A percentile compares a stretch with the other conserved stretches of the same genome.
phyloP scores from a whole-genome alignment of 345 rosid species.

The Hibiscus trionum region DNA sequence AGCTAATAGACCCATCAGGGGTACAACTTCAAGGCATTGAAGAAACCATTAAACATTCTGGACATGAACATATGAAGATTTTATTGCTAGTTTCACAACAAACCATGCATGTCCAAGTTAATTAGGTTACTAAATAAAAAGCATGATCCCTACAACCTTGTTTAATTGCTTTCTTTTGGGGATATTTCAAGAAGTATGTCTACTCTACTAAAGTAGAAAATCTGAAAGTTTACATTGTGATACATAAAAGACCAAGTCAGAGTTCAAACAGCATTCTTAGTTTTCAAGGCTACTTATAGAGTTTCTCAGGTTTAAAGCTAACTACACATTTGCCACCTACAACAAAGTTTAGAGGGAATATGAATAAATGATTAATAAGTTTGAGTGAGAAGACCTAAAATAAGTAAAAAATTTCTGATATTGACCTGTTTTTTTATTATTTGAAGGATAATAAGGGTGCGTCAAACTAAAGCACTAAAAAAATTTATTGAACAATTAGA shows the following conservation, averaged over 20 bases:
- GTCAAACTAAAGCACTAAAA: neutral
- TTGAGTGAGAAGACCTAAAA: neutral
- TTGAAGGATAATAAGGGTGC: too few species aligned
- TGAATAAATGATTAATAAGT: neutral
- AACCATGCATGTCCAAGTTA: neutral
- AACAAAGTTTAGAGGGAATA: neutral
- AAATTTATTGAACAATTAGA: neutral
- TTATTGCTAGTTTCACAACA: conserved; percentile 2
- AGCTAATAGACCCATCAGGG: neutral
- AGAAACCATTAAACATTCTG: neutral
- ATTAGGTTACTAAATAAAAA: neutral
- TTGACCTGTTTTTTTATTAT: neutral
- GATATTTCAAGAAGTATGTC: neutral
- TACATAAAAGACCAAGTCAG: neutral
- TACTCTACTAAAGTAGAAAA: neutral
- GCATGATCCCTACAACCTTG: neutral
- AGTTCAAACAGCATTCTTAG: neutral
- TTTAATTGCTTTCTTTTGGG: neutral
- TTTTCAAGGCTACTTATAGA: neutral
- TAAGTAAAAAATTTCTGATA: neutral
- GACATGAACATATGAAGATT: neutral
- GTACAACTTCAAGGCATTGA: neutral
- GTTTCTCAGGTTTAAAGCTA: neutral
- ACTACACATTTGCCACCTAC: neutral
- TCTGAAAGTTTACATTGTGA: neutral